Base-by-base conservation (phyloP, 306 rosid genomes). In the Prunus mira region DNA sequence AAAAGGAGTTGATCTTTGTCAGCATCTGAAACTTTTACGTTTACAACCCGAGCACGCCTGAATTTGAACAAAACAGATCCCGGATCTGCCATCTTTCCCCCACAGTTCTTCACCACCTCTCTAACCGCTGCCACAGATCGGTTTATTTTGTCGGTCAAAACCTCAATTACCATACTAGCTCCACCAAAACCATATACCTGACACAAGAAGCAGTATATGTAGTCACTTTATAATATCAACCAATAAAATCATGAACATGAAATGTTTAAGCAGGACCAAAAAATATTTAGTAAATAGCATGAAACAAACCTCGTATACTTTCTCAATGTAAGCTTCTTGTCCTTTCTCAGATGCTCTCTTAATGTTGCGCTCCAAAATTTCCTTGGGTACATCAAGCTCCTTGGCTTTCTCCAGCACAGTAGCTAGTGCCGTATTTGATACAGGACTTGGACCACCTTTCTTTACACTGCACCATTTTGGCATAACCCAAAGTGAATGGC, bases 1-100 rank as follows among this genome's bases (percentile, higher is more conserved):
- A 25, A 34, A 80, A 95, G 92, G 57, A 94, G 93, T 64, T 85
- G 93, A 79, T 95, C 97, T 84, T 95, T 92, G 82, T 90, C 96
- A 66, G 80, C 89, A 76, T 86, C 86, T 18, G 87, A 76, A 78
- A 76, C 88, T 79, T 92, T 95, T 67, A 92, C 77, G 80, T 88
- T 90, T 75, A 83, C 96, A 34, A 88, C 92, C 71, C 96, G 91
- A 74, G 65, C 97, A 65, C 93, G 95, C 84, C 81, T 86, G 85
- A 94, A 92, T 81, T 95, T 95, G 81, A 94, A 94, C 78, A 78
- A 71, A 30, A 94, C 96, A 55, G 96, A 94, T 24, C 98, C 95
- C 69, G 96, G 83, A 85, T 94, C 97, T 20, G 97, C 97, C 98
- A 94, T 92, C 87, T 95, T 92, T 28, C 96, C 98, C n/a, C 97